A percentile compares a stretch with the other conserved stretches of the same genome.
phyloP scores from a whole-genome alignment of 1,284 basidiomycete genomes.

The Wolfiporia cocos region DNA sequence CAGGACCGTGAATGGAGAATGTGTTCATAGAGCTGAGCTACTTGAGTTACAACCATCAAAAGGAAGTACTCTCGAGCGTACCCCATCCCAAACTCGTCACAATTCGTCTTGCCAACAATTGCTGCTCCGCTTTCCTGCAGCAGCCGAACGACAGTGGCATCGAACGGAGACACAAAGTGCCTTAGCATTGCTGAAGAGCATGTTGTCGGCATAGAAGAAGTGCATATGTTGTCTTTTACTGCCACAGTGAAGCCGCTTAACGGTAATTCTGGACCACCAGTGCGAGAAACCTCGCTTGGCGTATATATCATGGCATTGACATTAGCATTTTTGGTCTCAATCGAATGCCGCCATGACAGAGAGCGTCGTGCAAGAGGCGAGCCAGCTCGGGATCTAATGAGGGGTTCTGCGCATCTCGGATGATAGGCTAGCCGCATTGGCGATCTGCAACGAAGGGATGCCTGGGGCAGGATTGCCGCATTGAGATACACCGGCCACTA shows the following conservation, averaged over 20 bases:
- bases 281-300: slow-evolving; percentile 6
- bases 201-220: slow-evolving; percentile 61
- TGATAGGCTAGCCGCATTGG: too few species aligned
- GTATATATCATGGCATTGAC: slow-evolving; percentile 48
- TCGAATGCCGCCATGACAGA: background rate
- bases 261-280: slow-evolving; percentile 13
- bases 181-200: slow-evolving; percentile 75
- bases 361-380: background rate
- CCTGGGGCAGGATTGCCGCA: too few species aligned
- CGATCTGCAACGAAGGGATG: too few species aligned
- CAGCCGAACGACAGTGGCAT: slow-evolving; percentile 78
- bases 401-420: too few species aligned
- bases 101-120: slow-evolving; percentile 88
- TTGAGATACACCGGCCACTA: too few species aligned
- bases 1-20: slow-evolving; percentile 68
- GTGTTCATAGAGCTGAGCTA: slow-evolving; percentile 61
- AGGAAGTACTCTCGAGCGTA: too few species aligned
- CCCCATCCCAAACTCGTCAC: slow-evolving; percentile 99
- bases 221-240: slow-evolving; percentile 87
- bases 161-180: slow-evolving; percentile 77
- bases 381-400: background rate
- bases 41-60: too few species aligned
- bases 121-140: slow-evolving; percentile 64
- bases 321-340: slow-evolving; percentile 3
- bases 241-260: slow-evolving; percentile 50